Evolutionary conservation across 495 filamentous ascomycete genomes (phyloP).

Genomic region (Chaetomium cochliodes): DNA sequence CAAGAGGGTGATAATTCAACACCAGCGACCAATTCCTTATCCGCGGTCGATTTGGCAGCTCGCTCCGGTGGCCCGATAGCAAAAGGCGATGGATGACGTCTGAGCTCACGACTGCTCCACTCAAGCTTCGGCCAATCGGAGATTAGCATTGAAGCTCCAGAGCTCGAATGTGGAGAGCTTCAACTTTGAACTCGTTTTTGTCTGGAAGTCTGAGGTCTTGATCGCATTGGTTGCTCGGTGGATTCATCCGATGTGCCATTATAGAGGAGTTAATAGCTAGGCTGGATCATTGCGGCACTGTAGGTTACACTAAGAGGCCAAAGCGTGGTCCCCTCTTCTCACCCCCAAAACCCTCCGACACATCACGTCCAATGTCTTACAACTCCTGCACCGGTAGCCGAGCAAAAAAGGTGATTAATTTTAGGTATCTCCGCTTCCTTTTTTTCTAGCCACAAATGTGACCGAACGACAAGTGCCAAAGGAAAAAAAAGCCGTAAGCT

Average conservation of each 20-base stretch:
- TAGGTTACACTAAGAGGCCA: neutral
- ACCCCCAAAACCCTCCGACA: no score
- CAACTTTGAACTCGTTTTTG: neutral
- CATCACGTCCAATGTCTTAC: no score
- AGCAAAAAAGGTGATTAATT: neutral
- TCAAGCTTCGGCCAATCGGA: slow-evolving; percentile 17
- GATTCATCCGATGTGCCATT: no score
- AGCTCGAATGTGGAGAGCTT: neutral
- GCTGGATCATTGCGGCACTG: neutral
- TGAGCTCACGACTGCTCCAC: slow-evolving; percentile 1
- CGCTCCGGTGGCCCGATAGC: slow-evolving; percentile 14
- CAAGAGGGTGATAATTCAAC: neutral
- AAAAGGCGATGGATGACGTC: slow-evolving; percentile 14
- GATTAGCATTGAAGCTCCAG: neutral
- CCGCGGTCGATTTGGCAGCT: neutral
- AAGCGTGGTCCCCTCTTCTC: no score
- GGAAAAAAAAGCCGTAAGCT: slow-evolving; percentile 5
- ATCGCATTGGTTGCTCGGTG: neutral
- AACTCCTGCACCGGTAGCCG: neutral
- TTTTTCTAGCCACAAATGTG: neutral
- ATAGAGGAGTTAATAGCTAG: no score
- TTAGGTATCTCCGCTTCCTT: neutral
- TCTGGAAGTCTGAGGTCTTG: neutral
- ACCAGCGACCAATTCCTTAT: neutral
- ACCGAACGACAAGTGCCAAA: neutral